Base-by-base conservation (phyloP, 164 flowering plant species). In the Umbilicus rupestris region DNA sequence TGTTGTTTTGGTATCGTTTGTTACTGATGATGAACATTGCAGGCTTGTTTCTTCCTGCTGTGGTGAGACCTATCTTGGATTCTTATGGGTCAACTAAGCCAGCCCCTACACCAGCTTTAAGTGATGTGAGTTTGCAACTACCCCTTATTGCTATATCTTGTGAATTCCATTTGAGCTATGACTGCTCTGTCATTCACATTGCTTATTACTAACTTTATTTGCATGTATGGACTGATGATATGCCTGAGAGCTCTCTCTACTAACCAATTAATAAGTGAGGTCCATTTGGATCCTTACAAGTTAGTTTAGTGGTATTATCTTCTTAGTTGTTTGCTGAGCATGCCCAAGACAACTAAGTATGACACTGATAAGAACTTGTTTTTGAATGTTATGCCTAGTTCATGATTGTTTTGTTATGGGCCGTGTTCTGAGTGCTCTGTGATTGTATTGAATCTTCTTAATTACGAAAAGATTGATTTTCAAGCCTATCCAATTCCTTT, bases 11-110 rank as follows among this genome's bases (percentile, higher is more conserved):
- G 60, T 1, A 28, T 55, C 33, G 14, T 55, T 55, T 3, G 8
- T 30, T 55, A 11, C 44, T 10, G 19, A 55, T 28, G 19, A 11
- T 33, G 22, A 20, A 69, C 63, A 15, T 72, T 73, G 64, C 85
- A 94, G 97, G 97, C 39, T 89, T 94, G 30, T 88, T 89, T 76
- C 96, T 94, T 70, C 99, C 99, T 59, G 96, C 96, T 72, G 88
- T 94, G 35, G 99, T 94, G 62, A 85, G 96, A 78, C 99, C 99
- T 62, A 87, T 94, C 17, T 79, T 94, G 73, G 93, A 89, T 73
- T 85, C 93, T 1, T 69, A 78, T 45, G 91, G 89, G 70, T 42
- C 96, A 69, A 68, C 96, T 64, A 86, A 89, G 80, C 83, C 83
- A 77, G 83, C 83, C 24, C 91, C 90, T 39, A 88, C 72, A 50